Base-by-base conservation (phyloP, 2,329 filamentous ascomycete genomes). In the Cordyceps fumosorosea region DNA sequence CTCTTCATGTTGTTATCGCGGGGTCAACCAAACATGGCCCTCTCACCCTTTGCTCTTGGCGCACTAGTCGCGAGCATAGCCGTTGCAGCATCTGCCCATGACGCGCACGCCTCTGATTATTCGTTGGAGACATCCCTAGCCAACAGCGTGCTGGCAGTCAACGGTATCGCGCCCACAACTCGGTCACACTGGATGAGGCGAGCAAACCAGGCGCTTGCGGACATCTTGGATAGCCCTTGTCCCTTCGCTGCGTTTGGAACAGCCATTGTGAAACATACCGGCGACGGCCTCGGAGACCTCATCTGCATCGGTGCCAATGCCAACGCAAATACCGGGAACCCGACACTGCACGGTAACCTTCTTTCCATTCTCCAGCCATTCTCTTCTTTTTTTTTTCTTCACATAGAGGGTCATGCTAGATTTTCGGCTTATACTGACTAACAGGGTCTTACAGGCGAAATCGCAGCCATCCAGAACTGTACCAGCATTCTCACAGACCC, bases 251-350 rank as follows among this genome's bases (percentile, higher is more conserved):
- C 82, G 6, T 85, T 84, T 67, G 81, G 80, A 3, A 75, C 78
- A 16, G 81, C 78, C 24, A 77, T 85, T 61, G 82, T 85, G 16
- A 85, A 84, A 66, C 82, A 85, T 66, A 83, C 81, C 0, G 68
- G 65, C 5, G 65, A 65, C 24, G 75, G 73, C 0, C 67, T 76
- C 0, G 80, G 80, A 2, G 71, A 79, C 24, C 68, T 81, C 3
- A 70, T 84, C 16, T 84, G 81, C 69, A 77, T 77, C 16, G 81
- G 80, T 8, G 78, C 76, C 20, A 84, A 84, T 66, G 69, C 71
- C 29, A 78, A 76, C 57, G 22, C 47, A 29, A 65, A 66, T 6
- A 77, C 74, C 2, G 81, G 81, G 1, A 82, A 84, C 67, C 82
- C 82, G 1, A 80, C 75, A 1, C 68, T 81, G n/a, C 82, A 84